Evolutionary conservation across 306 rosid genomes (phyloP), one percentile per base, ranked within the genome.

Genomic region (Biancaea sappan): DNA sequence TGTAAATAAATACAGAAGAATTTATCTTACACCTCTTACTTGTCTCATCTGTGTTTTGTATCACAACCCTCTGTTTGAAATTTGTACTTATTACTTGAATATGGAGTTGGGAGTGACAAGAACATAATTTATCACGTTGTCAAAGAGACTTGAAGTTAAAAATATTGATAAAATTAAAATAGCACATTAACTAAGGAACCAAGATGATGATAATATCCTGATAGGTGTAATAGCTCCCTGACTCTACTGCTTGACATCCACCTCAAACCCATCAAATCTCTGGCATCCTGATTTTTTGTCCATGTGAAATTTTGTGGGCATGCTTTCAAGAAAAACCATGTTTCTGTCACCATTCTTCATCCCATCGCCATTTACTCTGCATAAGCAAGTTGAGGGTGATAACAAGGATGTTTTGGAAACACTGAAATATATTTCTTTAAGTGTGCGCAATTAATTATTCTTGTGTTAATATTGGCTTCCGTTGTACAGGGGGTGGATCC

Each of bases 401-500:
- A 24, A 9, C 31, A 52, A 22, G 31, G 31, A 52, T 10, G 31
- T 22, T 10, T 50, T 50, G 10, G 6, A 19, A 16, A 4, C 24
- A 51, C 28, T 19, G 10, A 51, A 51, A 38, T 8, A 38, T 38
- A 38, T 50, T 50, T 11, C 37, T 26, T 26, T 28, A 57, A 26
- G 15, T 14, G 63, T 26, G 18, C 0, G 5, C 18, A 57, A 53
- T 53, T 24, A 26, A 13, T 26, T 57, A 76, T 43, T 61, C 46
- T 79, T 75, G 63, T 48, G 44, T 71, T 60, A 53, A 74, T 71
- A 54, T 56, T 63, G 41, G 63, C 68, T 76, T 59, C 29, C 12
- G 6, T 71, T 72, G 47, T 83, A 78, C 96, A 94, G 98, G 87
- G 96, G 90, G 38, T 94, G 98, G 98, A 82, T 84, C 83, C 88